Base-by-base conservation (phyloP, 2,329 filamentous ascomycete species). In the Cladobotryum mycophilum region DNA sequence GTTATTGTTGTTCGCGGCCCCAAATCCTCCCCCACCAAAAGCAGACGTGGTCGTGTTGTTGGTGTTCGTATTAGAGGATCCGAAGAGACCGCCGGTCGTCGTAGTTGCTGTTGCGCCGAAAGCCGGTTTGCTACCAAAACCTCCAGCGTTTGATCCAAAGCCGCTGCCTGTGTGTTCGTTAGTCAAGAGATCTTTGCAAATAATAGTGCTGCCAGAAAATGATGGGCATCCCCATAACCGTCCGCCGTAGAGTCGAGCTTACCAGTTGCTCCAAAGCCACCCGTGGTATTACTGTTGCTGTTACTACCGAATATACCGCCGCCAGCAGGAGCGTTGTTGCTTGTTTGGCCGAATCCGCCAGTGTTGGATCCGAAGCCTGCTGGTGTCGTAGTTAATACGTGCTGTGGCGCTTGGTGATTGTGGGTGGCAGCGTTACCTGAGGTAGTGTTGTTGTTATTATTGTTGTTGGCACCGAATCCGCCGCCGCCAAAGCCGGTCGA, bases 401-500 rank as follows among this genome's bases (percentile, higher is more conserved):
- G 38, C 22, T 20, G 38, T 13, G 37, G 17, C 7, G 17, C n/a
- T 18, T 18, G n/a, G 13, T 40, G 14, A 20, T 20, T 12, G 17
- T 20, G 38, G 8, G 15, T 20, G 15, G 4, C 38, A 5, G 13
- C 15, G 56, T 79, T 68, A 75, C 38, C 63, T 55, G 64, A 68
- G 49, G 67, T 65, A 47, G 64, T 69, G 56, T 62, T 67, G 58
- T 60, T 72, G 20, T 30, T 30, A 30, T 30, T 30, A 30, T 30
- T 30, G 54, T 63, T 70, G 53, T 65, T 71, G 49, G 69, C 47
- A 37, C 77, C 78, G 53, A 81, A 84, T 41, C 80, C 81, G 58
- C 79, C 81, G 58, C 79, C 79, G 67, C 86, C 86, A 18, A 70
- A 72, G 45, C 57, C 60, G 18, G 67, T 59, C 61, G 67, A 58